Evolutionary conservation across 202 grass and related monocot genomes (phyloP).

Genomic region (Dendrocalamus latiflorus): DNA sequence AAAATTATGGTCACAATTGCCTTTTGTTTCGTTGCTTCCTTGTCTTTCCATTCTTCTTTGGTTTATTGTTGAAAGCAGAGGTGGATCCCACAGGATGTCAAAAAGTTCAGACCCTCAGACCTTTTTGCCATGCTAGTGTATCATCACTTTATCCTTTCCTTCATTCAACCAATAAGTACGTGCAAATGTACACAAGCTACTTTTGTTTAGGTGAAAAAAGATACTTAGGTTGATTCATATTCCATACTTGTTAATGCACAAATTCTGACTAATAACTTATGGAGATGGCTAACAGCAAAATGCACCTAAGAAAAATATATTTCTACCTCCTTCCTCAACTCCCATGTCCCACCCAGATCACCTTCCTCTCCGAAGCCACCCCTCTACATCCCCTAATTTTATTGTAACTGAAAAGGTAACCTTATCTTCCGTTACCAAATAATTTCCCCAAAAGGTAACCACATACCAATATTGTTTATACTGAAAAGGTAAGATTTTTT

Average conservation of each 20-base stretch:
- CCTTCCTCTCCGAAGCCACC: not conserved
- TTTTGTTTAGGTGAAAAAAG: not conserved
- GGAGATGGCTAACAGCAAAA: not conserved
- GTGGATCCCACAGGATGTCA: not conserved
- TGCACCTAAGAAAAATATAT: not conserved
- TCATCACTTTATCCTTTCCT: not conserved
- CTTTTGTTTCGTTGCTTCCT: conserved; percentile 12
- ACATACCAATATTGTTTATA: not conserved
- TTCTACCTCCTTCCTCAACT: not conserved
- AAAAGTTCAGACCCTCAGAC: not conserved
- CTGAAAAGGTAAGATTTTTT: not conserved
- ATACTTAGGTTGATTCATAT: not conserved
- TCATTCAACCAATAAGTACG: not conserved
- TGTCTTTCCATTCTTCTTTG: conserved; percentile 3
- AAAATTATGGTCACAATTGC: conserved; percentile 3
- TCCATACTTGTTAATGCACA: not conserved
- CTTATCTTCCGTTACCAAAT: not conserved
- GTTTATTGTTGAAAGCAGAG: conserved; percentile 17
- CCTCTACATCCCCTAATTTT: not conserved
- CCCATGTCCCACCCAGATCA: not conserved
- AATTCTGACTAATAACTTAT: not conserved
- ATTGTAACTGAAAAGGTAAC: not conserved
- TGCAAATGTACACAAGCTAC: too few species aligned
- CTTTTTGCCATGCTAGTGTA: not conserved
- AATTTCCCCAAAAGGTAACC: not conserved